Base-by-base conservation (phyloP, 2,329 filamentous ascomycete genomes). In the Tympanopsis confertula region DNA sequence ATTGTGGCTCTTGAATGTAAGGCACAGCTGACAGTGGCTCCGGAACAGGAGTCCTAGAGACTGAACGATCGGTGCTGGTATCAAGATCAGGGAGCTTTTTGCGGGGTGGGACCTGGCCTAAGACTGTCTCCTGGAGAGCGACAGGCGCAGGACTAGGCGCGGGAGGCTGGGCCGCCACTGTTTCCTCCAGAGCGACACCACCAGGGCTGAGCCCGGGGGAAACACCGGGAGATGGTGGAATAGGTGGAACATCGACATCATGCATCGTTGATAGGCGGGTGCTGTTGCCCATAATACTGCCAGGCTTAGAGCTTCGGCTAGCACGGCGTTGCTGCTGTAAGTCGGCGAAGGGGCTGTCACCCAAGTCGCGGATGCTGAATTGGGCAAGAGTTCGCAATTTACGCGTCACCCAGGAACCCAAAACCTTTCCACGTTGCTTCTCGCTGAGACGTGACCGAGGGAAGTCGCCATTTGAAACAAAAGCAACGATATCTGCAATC, bases 371-470 rank as follows among this genome's bases (percentile, higher is more conserved):
- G 50, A 98, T 98, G 45, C 85, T 86, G 60, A 96, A 98, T 51
- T 98, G 91, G 4, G 91, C 91, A 47, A 98, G 82, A 1, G 91
- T 95, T 19, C 86, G 82, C 75, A 98, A 80, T 63, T 95, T 98
- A 39, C 89, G 78, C 12, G 85, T 93, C 5, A 98, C 89, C 91
- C 91, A 98, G 19, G 82, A 86, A 0, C 86, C 91, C n/a, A 98
- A 67, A 43, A 98, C 94, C 66, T 96, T 96, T 45, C 91, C 91
- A 37, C 93, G 77, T 54, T 98, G 93, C 61, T 98, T 98, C 65
- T 98, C 91, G 38, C 88, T 87, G 0, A 98, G 74, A 19, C 91
- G 76, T 10, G 89, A 96, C 38, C 91, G 78, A 18, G 91, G 89
- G 61, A 98, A 98, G 56, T 96, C 88, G 20, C 91, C 93, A 47